Conservation (phyloP, 768 basidiomycete species). For the Russula compacta region DNA sequence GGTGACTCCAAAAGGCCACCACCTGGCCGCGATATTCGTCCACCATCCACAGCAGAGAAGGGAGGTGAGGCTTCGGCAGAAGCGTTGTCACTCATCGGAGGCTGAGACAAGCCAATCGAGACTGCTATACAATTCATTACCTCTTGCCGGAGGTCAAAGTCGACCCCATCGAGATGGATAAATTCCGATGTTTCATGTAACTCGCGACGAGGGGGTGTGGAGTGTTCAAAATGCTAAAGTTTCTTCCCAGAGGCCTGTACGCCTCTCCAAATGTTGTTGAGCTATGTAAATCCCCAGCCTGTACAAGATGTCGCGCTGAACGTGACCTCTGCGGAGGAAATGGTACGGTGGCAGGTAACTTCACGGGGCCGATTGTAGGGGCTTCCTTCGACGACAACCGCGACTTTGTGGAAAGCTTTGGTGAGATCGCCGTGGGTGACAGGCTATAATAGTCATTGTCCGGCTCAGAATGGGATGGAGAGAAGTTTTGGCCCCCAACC, state of each 20-base stretch:
- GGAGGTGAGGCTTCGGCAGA: constrained; percentile 61
- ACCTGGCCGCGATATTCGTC: constrained; percentile 23
- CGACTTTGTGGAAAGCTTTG: constrained; percentile 19
- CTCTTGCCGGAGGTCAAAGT: constrained; percentile 91
- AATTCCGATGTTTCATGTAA: constrained; percentile 11
- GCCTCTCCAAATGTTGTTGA: constrained; percentile 42
- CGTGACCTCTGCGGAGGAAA: constrained; percentile 22
- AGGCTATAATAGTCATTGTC: constrained; percentile 51
- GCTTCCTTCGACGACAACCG: constrained; percentile 21
- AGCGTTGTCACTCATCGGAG: constrained; percentile 61
- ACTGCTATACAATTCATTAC: constrained; percentile 98
- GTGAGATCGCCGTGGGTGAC: constrained; percentile 18
- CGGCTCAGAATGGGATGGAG: constrained; percentile 32
- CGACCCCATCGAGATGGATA: constrained; percentile 40
- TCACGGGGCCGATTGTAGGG: constrained; percentile 23
- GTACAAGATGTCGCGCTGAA: constrained; percentile 49
- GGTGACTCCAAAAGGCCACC: constrained; percentile 47
- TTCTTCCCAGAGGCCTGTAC: constrained; percentile 26
- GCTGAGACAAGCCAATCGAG: constrained; percentile 89
- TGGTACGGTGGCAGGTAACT: constrained; percentile 3
- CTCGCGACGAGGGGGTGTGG: constrained; percentile 16
- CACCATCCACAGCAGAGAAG: constrained; percentile 39
- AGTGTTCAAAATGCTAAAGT: constrained; percentile 9
- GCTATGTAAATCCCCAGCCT: constrained; percentile 70
- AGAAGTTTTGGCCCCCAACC: constrained; percentile 24